Evolutionary conservation across 805 yeast species (phyloP), one percentile per base, ranked within the genome.

Genomic region (Lachancea cidri): DNA sequence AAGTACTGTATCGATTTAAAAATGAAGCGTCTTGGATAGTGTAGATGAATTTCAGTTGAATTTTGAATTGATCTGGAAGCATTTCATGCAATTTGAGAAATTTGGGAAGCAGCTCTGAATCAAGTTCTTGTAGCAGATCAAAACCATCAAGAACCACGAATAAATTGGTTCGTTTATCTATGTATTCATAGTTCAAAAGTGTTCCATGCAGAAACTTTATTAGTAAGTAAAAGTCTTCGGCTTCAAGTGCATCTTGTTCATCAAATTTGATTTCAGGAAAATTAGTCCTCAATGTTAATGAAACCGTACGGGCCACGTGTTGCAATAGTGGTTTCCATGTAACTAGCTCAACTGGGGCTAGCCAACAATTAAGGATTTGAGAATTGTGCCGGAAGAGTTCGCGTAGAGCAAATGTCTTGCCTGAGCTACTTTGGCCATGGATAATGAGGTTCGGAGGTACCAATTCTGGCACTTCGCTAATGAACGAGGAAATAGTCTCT

Each of bases 291-390:
- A 62, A 29, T 13, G 48, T 49, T 22, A 38, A 31, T 34, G 58
- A 58, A 7, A 55, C 41, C 4, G 41, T 41, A 37, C 60, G 54
- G 3, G 58, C 52, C 6, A 59, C 50, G 0, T 58, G 56, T 41
- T 57, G 62, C 39, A 59, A 39, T 8, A 60, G 43, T 3, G 62
- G 57, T 42, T 60, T 62, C 63, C 64, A 53, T 3, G 61, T 46
- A 6, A 62, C 63, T 19, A 56, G 41, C 36, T 59, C 64, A 13
- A 49, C 52, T 1, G 61, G 57, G 31, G 49, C 48, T 4, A 62
- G 35, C 48, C 53, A 49, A 2, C 48, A 51, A 35, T 42, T 36
- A 1, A 49, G 38, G 5, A 57, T 24, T 1, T 44, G 43, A 4
- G 46, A 42, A 29, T 53, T 46, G 4, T 32, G 35, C 4, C 46